phyloP scores from a whole-genome alignment of 345 rosid genomes.

The Eutrema japonicum region DNA sequence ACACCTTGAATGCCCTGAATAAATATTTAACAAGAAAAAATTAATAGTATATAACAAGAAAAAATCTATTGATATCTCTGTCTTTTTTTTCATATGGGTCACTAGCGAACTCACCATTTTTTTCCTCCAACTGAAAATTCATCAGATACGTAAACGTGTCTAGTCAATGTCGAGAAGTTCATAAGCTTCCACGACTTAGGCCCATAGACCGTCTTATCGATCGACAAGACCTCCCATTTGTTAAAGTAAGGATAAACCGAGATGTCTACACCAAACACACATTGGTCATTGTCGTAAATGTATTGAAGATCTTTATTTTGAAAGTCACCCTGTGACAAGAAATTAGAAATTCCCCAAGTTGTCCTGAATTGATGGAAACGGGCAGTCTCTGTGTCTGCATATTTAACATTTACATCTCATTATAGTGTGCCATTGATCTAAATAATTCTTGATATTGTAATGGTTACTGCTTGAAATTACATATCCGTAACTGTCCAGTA shows the following conservation, averaged over 20 bases:
- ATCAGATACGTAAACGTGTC: conserved; percentile 9
- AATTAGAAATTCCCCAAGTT: background rate
- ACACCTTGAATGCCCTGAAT: conserved; percentile 21
- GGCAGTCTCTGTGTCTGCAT: too few relatives aligned
- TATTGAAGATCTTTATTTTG: background rate
- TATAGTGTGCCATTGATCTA: too few relatives aligned
- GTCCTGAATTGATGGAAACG: background rate
- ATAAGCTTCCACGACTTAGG: conserved; percentile 22
- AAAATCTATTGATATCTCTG: background rate
- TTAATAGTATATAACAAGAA: background rate
- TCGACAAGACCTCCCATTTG: conserved; percentile 26
- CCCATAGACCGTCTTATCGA: background rate
- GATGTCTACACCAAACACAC: conserved; percentile 27
- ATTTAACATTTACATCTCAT: too few relatives aligned
- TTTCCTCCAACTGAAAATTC: conserved; percentile 19
- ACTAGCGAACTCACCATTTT: conserved; percentile 1
- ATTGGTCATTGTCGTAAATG: conserved; percentile 24
- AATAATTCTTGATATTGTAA: too few relatives aligned
- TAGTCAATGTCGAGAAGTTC: conserved; percentile 15
- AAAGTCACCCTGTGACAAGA: background rate
- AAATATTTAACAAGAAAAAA: background rate
- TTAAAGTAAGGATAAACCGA: conserved; percentile 10
- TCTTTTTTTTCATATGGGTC: background rate
- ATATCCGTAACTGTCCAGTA: conserved; percentile 22
- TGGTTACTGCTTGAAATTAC: background rate